These are phyloP conservation scores for Ambrosia artemisiifolia DNA, from an alignment of 129 eudicot genomes.

Conservation along the genomic window DNA sequence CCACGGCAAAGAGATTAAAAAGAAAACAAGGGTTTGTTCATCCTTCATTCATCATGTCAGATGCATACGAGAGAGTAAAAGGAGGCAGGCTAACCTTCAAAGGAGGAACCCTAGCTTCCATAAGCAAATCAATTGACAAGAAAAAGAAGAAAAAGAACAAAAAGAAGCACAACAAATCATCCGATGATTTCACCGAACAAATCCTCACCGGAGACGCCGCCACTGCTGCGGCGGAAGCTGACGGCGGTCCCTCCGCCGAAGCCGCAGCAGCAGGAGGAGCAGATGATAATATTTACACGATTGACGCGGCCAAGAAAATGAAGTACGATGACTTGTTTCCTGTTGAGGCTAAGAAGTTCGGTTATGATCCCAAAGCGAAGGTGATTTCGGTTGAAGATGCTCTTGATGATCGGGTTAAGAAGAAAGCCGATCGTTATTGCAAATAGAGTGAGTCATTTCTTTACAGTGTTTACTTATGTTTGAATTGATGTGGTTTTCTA, in stretches of 20 bases:
- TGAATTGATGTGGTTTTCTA: conserved; percentile 13
- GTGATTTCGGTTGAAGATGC: conserved; percentile 74
- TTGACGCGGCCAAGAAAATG: conserved; percentile 81
- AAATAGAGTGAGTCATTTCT: conserved; percentile 32
- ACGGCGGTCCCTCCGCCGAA: conserved; percentile 22
- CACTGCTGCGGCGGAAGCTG: conserved; percentile 27
- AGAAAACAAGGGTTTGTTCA: neutral
- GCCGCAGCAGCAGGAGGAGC: conserved; percentile 23
- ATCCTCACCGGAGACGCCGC: conserved; percentile 42
- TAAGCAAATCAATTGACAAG: conserved; percentile 67
- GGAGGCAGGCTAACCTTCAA: conserved; percentile 85
- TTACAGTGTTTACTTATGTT: conserved; percentile 13
- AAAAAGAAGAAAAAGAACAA: conserved; percentile 45
- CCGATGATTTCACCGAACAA: conserved; percentile 34
- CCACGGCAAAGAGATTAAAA: neutral
- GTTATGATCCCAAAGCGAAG: conserved; percentile 77
- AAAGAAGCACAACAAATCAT: conserved; percentile 54
- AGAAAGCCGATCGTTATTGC: conserved; percentile 98
- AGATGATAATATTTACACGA: conserved; percentile 61
- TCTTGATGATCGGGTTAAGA: conserved; percentile 90
- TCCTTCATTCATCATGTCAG: conserved; percentile 49
- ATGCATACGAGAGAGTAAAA: conserved; percentile 79
- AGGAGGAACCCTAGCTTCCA: conserved; percentile 75
- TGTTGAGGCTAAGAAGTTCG: conserved; percentile 82
- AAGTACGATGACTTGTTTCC: conserved; percentile 94